Conservation (phyloP, 1,139 yeast species). For the Zhuliangozyma blackwelliae region DNA sequence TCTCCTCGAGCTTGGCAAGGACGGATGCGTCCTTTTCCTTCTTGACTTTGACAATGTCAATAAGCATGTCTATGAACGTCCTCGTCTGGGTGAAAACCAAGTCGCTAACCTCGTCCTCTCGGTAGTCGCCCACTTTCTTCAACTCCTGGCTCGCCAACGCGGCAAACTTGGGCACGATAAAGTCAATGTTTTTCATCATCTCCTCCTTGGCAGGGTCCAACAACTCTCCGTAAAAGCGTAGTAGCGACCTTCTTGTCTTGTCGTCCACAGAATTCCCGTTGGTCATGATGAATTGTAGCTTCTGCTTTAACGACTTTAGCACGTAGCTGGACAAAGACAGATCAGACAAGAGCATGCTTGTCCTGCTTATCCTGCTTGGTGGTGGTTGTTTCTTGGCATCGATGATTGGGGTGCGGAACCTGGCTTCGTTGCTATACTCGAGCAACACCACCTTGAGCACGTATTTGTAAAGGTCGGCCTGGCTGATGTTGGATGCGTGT, state of each 20-base stretch:
- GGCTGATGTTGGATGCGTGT: slow-evolving; percentile 1
- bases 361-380: slow-evolving; percentile 5
- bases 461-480: slow-evolving; percentile 29
- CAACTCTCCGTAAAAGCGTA: slow-evolving; percentile 61
- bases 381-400: slow-evolving; percentile 2
- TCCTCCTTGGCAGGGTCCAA: slow-evolving; percentile 45
- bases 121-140: slow-evolving; percentile 43
- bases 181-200: slow-evolving; percentile 47
- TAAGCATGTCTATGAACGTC: slow-evolving; percentile 52
- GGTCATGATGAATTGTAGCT: slow-evolving; percentile 53
- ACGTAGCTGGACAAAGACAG: slow-evolving; percentile 45
- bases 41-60: slow-evolving; percentile 42
- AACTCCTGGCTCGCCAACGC: slow-evolving; percentile 63
- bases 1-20: slow-evolving; percentile 30
- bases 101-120: slow-evolving; percentile 37
- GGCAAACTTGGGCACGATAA: slow-evolving; percentile 61
- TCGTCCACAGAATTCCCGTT: slow-evolving; percentile 37
- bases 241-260: slow-evolving; percentile 39
- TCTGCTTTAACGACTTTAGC: slow-evolving; percentile 42
- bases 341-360: slow-evolving; percentile 10
- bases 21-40: slow-evolving; percentile 38
- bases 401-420: slow-evolving; percentile 44
- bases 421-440: slow-evolving; percentile 55
- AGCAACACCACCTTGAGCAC: slow-evolving; percentile 48
- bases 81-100: slow-evolving; percentile 54